phyloP scores from a whole-genome alignment of 2,329 filamentous ascomycete genomes.

The Lomentospora prolificans region DNA sequence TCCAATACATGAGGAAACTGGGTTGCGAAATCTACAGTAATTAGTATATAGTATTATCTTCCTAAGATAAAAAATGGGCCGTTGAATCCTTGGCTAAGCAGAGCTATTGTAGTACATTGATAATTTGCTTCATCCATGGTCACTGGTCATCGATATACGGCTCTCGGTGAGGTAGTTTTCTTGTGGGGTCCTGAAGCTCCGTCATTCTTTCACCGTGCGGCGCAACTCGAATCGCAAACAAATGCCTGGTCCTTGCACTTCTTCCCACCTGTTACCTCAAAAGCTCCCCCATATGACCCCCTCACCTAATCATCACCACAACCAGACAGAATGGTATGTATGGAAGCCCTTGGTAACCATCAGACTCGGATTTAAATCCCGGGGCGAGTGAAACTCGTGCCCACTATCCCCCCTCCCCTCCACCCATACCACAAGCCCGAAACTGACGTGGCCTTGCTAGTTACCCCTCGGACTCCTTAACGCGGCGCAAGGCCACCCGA shows the following conservation, averaged over 20 bases:
- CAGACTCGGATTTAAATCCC: no score
- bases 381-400: neutral
- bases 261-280: neutral
- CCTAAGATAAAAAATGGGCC: no score
- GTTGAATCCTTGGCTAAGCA: no score
- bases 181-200: neutral
- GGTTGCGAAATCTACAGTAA: no score
- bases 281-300: neutral
- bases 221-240: neutral
- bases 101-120: no score
- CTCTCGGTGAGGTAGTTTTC: neutral
- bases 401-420: neutral
- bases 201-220: neutral
- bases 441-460: constrained; percentile 24
- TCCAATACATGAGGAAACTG: no score
- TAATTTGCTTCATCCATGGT: no score
- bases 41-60: no score
- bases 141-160: neutral
- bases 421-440: neutral
- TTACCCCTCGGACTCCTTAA: constrained; percentile 76
- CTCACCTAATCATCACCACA: neutral
- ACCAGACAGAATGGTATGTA: neutral
- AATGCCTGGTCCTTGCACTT: neutral
- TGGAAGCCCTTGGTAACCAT: neutral
- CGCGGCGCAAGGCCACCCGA: constrained; percentile 93